A percentile compares a stretch with the other conserved stretches of the same genome.
phyloP scores from a whole-genome alignment of 2,329 filamentous ascomycete genomes.

The Aspergillus udagawae region DNA sequence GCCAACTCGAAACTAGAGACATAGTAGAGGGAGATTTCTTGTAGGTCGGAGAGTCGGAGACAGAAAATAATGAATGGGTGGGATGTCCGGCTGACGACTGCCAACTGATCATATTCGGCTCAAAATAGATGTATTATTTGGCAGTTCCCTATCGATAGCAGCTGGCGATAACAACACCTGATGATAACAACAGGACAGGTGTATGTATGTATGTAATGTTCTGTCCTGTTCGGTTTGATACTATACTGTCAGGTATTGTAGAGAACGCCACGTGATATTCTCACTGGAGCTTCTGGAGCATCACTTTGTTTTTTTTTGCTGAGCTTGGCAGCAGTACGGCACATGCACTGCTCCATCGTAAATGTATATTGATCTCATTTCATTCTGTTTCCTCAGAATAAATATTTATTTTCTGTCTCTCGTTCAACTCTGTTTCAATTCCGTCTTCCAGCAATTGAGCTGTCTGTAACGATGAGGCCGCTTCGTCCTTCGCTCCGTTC shows the following conservation, averaged over 20 bases:
- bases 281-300: background rate
- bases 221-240: background rate
- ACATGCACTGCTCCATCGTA: background rate
- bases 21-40: slow-evolving; percentile 13
- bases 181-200: background rate
- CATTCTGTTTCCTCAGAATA: background rate
- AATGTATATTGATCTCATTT: background rate
- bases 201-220: background rate
- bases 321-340: background rate
- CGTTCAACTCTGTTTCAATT: background rate
- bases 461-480: slow-evolving; percentile 7
- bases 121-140: slow-evolving; percentile 4
- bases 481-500: slow-evolving; percentile 9
- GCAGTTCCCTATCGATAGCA: slow-evolving; percentile 14
- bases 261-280: background rate
- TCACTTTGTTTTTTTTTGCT: background rate
- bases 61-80: background rate
- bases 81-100: background rate
- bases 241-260: background rate
- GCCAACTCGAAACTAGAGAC: slow-evolving; percentile 1
- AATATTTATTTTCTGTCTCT: background rate
- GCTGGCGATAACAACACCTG: background rate
- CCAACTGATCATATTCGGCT: background rate
- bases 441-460: background rate
- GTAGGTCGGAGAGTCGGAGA: background rate